These are phyloP conservation scores for Aristolochia californica DNA, from an alignment of 164 flowering plant species.

Conservation along the genomic window DNA sequence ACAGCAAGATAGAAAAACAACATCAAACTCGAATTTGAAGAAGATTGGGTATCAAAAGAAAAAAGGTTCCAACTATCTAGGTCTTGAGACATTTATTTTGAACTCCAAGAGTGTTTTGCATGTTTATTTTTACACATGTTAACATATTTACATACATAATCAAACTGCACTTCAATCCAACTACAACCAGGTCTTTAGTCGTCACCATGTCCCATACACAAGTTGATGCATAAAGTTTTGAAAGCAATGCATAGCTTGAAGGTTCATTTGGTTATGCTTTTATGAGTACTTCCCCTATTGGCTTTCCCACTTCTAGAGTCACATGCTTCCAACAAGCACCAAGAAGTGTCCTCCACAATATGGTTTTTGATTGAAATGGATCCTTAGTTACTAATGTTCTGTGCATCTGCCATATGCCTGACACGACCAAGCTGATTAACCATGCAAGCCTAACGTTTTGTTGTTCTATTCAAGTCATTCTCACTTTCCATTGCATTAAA, in stretches of 20 bases:
- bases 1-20: too few relatives aligned
- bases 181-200: constrained; percentile 17
- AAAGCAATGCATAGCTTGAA: constrained; percentile 14
- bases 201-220: constrained; percentile 11
- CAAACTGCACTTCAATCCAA: constrained; percentile 15
- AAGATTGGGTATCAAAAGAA: not conserved
- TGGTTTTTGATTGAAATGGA: constrained; percentile 23
- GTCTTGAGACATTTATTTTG: not conserved
- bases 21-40: too few relatives aligned
- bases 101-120: not conserved
- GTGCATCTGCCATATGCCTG: constrained; percentile 54
- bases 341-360: constrained; percentile 60
- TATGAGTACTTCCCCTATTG: constrained; percentile 25
- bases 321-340: constrained; percentile 69
- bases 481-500: constrained; percentile 47
- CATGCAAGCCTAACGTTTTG: constrained; percentile 71
- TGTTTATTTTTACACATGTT: too few relatives aligned
- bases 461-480: constrained; percentile 40
- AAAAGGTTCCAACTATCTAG: not conserved
- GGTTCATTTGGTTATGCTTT: constrained; percentile 11
- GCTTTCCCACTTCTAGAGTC: constrained; percentile 51
- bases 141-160: not conserved
- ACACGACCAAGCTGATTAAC: constrained; percentile 71
- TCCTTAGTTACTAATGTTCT: constrained; percentile 34
- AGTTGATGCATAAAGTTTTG: constrained; percentile 18